Percentiles rank a stretch among this genome's conserved stretches.
These are phyloP conservation scores for Neoarthrinium moseri DNA, from an alignment of 2,329 filamentous ascomycete species.

Conservation along the genomic window DNA sequence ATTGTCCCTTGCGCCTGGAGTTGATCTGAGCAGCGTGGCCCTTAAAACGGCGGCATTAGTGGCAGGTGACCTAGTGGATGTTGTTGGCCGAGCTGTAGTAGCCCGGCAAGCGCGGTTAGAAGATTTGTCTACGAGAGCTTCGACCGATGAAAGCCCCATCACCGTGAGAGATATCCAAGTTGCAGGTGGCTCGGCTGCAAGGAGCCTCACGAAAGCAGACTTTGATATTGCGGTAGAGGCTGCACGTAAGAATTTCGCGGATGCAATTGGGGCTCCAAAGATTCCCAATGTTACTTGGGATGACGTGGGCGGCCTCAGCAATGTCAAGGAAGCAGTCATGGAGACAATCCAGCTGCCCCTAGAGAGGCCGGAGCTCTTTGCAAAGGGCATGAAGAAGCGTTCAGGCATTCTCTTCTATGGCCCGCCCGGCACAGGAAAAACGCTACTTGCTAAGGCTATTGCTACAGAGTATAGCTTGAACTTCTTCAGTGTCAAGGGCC, in stretches of 20 bases:
- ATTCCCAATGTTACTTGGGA: slow-evolving; percentile 97
- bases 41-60: slow-evolving; percentile 95
- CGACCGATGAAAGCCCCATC: slow-evolving; percentile 39
- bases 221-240: slow-evolving; percentile 93
- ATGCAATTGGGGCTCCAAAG: slow-evolving; percentile 95
- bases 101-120: slow-evolving; percentile 76
- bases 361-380: slow-evolving; percentile 88
- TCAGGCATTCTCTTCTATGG: slow-evolving; percentile 92
- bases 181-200: slow-evolving; percentile 77
- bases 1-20: slow-evolving; percentile 75
- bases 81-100: slow-evolving; percentile 84
- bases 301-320: slow-evolving; percentile 87
- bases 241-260: slow-evolving; percentile 95
- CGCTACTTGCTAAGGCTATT: slow-evolving; percentile 87
- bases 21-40: slow-evolving; percentile 81
- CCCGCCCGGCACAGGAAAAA: slow-evolving; percentile 88
- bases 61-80: slow-evolving; percentile 89
- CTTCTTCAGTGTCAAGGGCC: slow-evolving; percentile 92
- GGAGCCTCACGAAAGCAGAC: slow-evolving; percentile 77
- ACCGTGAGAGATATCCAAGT: slow-evolving; percentile 83
- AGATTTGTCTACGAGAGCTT: slow-evolving; percentile 56
- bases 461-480: slow-evolving; percentile 92
- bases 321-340: slow-evolving; percentile 95
- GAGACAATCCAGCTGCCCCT: slow-evolving; percentile 95
- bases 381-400: slow-evolving; percentile 97